Percentiles rank a stretch among this genome's conserved stretches.
Evolutionary conservation across 352 stramenopile species (phyloP).

Genomic region (Globisporangium radiosum): DNA sequence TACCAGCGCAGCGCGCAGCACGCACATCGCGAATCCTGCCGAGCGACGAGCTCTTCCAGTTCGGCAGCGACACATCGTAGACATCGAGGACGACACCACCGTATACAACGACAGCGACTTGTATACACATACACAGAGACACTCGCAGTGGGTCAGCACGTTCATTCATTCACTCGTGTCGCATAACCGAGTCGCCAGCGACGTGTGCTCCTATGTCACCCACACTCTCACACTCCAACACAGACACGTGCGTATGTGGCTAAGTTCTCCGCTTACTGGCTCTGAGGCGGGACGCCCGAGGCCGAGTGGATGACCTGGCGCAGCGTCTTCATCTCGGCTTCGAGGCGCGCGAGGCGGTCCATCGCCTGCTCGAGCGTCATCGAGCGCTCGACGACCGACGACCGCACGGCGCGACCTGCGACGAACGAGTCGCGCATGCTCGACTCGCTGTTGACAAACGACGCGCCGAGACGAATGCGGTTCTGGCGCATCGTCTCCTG

Average conservation of each 20-base stretch:
- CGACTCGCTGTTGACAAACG: slow-evolving; percentile 53
- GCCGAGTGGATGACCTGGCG: slow-evolving; percentile 49
- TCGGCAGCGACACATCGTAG: not conserved
- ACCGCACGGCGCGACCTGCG: slow-evolving; percentile 55
- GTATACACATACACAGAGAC: no score
- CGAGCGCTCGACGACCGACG: slow-evolving; percentile 42
- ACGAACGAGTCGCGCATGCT: slow-evolving; percentile 78
- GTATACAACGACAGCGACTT: not conserved
- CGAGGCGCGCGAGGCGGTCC: slow-evolving; percentile 59
- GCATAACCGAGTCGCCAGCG: not conserved
- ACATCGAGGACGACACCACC: not conserved
- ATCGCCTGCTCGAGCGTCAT: slow-evolving; percentile 72
- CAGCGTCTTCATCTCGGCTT: slow-evolving; percentile 60
- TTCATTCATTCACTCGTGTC: not conserved
- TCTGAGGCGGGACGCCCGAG: slow-evolving; percentile 5
- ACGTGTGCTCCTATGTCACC: no score
- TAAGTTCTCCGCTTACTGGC: no score
- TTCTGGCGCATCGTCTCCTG: slow-evolving; percentile 71
- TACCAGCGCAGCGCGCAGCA: slow-evolving; percentile 1
- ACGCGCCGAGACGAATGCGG: slow-evolving; percentile 66
- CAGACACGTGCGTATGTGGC: no score
- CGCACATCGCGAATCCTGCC: not conserved
- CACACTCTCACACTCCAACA: no score
- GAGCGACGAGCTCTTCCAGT: not conserved
- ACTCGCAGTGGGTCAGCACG: not conserved